Percentiles rank a stretch among this genome's conserved stretches.
Conservation (phyloP, 352 stramenopile species). For the Globisporangium barbulae region DNA sequence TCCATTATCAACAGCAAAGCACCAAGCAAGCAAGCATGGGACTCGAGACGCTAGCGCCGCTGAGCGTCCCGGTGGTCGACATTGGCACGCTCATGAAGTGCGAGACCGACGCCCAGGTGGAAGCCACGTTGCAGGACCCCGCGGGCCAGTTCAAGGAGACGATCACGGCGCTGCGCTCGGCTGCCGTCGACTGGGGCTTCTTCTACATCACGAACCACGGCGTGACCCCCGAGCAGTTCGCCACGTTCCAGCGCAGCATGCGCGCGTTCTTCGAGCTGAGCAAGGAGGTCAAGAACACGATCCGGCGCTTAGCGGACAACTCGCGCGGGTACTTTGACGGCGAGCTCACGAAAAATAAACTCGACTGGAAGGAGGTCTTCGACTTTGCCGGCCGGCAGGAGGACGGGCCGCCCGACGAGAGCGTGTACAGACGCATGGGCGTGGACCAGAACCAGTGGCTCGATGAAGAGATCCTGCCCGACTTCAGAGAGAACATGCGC, state of each 20-base stretch:
- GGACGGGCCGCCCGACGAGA: constrained; percentile 36
- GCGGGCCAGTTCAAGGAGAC: constrained; percentile 21
- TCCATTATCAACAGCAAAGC: no score
- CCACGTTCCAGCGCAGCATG: constrained; percentile 62
- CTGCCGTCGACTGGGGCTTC: constrained; percentile 86
- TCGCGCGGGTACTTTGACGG: constrained; percentile 91
- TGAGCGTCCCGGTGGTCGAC: constrained; percentile 40
- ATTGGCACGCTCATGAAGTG: constrained; percentile 44
- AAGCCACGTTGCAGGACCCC: constrained; percentile 18
- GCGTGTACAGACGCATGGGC: constrained; percentile 56
- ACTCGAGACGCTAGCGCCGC: not conserved
- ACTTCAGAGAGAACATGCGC: constrained; percentile 43
- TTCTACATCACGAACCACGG: constrained; percentile 91
- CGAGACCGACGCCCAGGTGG: constrained; percentile 31
- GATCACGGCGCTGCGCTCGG: constrained; percentile 44
- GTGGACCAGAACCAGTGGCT: constrained; percentile 88
- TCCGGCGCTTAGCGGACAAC: constrained; percentile 78
- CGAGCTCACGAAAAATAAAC: constrained; percentile 92
- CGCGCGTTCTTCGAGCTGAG: constrained; percentile 85
- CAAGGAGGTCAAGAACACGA: constrained; percentile 40
- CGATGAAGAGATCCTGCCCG: constrained; percentile 32
- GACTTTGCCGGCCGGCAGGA: constrained; percentile 61
- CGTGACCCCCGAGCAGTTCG: constrained; percentile 52
- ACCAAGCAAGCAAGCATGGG: not conserved
- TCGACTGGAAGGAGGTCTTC: constrained; percentile 90